Base-by-base conservation (phyloP, 441 rosid genomes). In the Dalechampia spathulata region DNA sequence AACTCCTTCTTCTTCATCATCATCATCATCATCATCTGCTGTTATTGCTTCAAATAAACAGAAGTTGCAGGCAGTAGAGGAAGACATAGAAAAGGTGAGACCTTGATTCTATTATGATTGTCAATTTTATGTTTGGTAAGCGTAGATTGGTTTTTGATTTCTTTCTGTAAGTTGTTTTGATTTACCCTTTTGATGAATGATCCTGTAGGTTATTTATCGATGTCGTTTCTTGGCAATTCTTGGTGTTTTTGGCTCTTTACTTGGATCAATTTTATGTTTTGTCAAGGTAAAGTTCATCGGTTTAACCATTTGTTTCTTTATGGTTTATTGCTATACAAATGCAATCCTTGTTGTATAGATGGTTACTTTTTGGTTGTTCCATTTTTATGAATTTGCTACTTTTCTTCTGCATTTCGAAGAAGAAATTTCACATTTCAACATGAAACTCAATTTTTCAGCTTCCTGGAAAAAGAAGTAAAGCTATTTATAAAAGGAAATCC, bases 151-250 rank as follows among this genome's bases (percentile, higher is more conserved):
- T 53, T 6, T 25, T 37, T 52, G 16, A 1, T 13, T 42, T 19
- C 0, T 52, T 36, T 34, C 27, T 34, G 46, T 14, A 6, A 8
- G 34, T 30, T 8, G 34, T 8, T 30, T 30, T 30, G 34, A 30
- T 3, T 30, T 30, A 8, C 8, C 5, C 5, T 3, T 3, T 30
- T 8, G 34, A 8, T 30, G 34, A 17, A 22, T 4, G 7, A 3
- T 38, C 10, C 2, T 63, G 44, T 55, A 85, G 93, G 68, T 59
- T 6, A 82, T 82, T 17, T 82, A 85, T 63, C 28, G 75, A 46
- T 82, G 81, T 59, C 68, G 93, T 25, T 85, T 85, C 77, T 65
- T 85, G 82, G 72, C 89, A 41, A 61, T 85, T 54, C 81, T 85
- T 34, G 93, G 82, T 40, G 87, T 84, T 43, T 55, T 72, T 30